A percentile compares a stretch with the other conserved stretches of the same genome.
phyloP scores from a whole-genome alignment of 2,329 filamentous ascomycete genomes.

The Cladosporium sp. region DNA sequence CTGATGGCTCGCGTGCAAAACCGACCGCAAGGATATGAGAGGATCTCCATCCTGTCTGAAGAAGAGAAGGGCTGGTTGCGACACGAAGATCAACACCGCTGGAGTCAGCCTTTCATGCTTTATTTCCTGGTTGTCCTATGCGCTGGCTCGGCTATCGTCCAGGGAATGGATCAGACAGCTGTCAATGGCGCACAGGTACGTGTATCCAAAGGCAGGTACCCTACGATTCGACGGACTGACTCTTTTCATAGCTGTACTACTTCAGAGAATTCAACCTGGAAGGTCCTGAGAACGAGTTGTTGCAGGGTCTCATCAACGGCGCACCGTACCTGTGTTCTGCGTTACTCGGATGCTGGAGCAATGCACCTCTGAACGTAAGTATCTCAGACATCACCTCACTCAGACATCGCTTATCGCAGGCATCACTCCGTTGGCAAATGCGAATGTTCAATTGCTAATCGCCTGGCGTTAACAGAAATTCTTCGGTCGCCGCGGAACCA shows the following conservation, averaged over 20 bases:
- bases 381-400: too few relatives aligned
- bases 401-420: too few relatives aligned
- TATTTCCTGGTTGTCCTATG: slow-evolving; percentile 42
- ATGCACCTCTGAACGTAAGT: slow-evolving; percentile 58
- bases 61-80: slow-evolving; percentile 54
- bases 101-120: slow-evolving; percentile 67
- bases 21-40: slow-evolving; percentile 20
- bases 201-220: not conserved
- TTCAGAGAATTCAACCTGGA: slow-evolving; percentile 24
- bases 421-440: too few relatives aligned
- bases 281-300: slow-evolving; percentile 17
- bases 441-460: too few relatives aligned
- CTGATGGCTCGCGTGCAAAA: slow-evolving; percentile 23
- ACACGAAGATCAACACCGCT: slow-evolving; percentile 59
- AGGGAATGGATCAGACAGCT: slow-evolving; percentile 47
- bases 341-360: slow-evolving; percentile 65
- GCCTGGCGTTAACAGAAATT: slow-evolving; percentile 31
- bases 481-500: slow-evolving; percentile 66
- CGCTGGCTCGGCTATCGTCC: slow-evolving; percentile 51
- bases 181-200: slow-evolving; percentile 39
- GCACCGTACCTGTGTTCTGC: slow-evolving; percentile 62
- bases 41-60: slow-evolving; percentile 43
- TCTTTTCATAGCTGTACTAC: slow-evolving; percentile 18
- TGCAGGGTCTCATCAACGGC: slow-evolving; percentile 52
- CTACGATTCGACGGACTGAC: too few relatives aligned